A percentile compares a stretch with the other conserved stretches of the same genome.
Evolutionary conservation across 2,329 filamentous ascomycete genomes (phyloP).

Genomic region (Colletotrichum karsti): DNA sequence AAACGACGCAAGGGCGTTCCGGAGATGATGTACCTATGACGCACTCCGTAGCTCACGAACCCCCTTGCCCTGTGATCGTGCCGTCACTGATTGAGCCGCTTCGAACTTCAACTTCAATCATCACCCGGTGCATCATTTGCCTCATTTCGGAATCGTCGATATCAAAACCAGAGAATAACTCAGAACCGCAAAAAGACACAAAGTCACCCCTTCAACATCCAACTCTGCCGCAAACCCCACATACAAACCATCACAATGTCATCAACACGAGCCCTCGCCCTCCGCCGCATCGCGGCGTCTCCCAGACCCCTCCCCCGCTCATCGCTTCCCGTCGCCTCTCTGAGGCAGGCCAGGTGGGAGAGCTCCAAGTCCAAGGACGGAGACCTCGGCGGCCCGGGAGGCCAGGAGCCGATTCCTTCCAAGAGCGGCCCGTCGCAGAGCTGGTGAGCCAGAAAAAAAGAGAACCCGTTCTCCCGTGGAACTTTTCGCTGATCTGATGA

Average conservation of each 20-base stretch:
- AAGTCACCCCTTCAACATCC: neutral
- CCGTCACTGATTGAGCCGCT: neutral
- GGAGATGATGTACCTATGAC: constrained; percentile 10
- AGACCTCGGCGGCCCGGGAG: constrained; percentile 25
- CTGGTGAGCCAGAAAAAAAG: constrained; percentile 5
- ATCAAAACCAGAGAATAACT: too few species aligned
- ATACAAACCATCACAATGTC: neutral
- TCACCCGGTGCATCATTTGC: neutral
- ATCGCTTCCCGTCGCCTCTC: neutral
- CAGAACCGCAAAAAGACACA: too few species aligned
- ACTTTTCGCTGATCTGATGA: neutral
- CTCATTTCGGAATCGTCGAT: too few species aligned
- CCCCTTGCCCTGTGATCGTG: neutral
- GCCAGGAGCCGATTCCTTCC: constrained; percentile 20
- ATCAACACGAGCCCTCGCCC: neutral
- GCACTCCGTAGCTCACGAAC: neutral
- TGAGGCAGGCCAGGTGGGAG: neutral
- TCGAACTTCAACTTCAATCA: neutral
- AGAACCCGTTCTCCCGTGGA: too few species aligned
- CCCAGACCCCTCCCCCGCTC: neutral
- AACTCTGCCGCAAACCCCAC: neutral
- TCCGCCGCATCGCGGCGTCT: neutral
- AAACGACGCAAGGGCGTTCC: too few species aligned
- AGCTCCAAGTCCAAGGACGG: constrained; percentile 11
- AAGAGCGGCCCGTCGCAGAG: constrained; percentile 11